Evolutionary conservation across 495 filamentous ascomycete species (phyloP).

Genomic region (Staphylotrichum longicolle): DNA sequence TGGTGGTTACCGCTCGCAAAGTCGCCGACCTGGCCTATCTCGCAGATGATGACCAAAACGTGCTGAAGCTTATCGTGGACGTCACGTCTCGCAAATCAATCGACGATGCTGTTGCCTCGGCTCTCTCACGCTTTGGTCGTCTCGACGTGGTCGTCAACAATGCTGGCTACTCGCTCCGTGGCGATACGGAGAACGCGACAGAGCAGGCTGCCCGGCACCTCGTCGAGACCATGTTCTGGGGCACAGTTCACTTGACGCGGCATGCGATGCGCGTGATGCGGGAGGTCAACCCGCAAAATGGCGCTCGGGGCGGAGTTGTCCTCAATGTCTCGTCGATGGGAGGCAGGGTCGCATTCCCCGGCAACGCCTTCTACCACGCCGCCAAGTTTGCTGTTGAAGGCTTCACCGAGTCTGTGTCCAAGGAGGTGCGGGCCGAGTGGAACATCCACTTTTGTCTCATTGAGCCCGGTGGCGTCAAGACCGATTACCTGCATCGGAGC

Average conservation of each 20-base stretch:
- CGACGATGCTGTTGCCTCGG: conserved; percentile 38
- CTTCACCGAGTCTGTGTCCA: conserved; percentile 52
- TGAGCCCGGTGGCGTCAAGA: conserved; percentile 40
- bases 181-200: conserved; percentile 47
- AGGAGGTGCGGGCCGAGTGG: conserved; percentile 54
- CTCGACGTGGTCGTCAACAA: conserved; percentile 60
- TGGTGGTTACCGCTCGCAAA: conserved; percentile 52
- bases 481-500: conserved; percentile 32
- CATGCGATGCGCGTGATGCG: conserved; percentile 49
- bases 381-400: conserved; percentile 57
- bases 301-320: conserved; percentile 48
- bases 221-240: conserved; percentile 58
- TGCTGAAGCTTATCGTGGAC: conserved; percentile 49
- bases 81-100: conserved; percentile 43
- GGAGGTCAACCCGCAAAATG: conserved; percentile 36
- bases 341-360: conserved; percentile 47
- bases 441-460: conserved; percentile 47
- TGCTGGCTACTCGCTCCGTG: conserved; percentile 49
- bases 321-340: conserved; percentile 55
- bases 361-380: conserved; percentile 54
- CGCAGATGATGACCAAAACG: conserved; percentile 29
- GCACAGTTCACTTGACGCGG: conserved; percentile 44
- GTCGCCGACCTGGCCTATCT: conserved; percentile 39
- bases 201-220: conserved; percentile 41
- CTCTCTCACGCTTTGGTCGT: conserved; percentile 42